Evolutionary conservation across 306 rosid species (phyloP).

Genomic region (Acacia melanoxylon): DNA sequence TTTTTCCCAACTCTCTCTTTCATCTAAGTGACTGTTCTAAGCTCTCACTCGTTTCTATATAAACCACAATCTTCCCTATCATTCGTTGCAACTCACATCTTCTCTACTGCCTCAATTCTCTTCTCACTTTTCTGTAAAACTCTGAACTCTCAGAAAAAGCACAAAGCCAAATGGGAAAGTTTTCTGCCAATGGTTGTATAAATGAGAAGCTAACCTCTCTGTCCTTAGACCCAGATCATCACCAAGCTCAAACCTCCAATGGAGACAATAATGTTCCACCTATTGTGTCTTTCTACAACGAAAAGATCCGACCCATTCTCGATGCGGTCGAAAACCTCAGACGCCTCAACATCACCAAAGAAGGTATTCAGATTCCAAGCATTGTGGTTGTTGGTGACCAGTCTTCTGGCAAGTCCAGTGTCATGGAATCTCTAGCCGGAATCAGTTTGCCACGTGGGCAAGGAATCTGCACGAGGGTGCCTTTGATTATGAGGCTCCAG

Average conservation of each 20-base stretch:
- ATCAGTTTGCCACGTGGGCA: conserved; percentile 63
- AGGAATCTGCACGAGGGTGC: conserved; percentile 63
- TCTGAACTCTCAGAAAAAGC: neutral
- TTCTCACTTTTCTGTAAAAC: neutral
- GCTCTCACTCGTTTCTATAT: neutral
- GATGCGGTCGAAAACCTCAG: conserved; percentile 48
- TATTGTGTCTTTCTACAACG: conserved; percentile 38
- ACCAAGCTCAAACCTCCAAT: neutral
- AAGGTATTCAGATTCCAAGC: conserved; percentile 53
- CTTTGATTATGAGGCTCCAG: conserved; percentile 57
- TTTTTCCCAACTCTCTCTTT: no score
- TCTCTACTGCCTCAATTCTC: neutral
- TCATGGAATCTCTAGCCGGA: conserved; percentile 50
- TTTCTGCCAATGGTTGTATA: neutral
- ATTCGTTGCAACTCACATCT: no score
- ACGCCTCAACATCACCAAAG: conserved; percentile 41
- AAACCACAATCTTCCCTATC: neutral
- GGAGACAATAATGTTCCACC: conserved; percentile 2
- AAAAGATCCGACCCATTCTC: conserved; percentile 43
- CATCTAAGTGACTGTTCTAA: neutral
- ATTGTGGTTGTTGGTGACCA: conserved; percentile 58
- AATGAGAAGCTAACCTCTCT: neutral
- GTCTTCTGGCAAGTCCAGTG: conserved; percentile 49
- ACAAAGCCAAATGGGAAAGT: neutral
- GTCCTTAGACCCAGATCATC: neutral